Base-by-base conservation (phyloP, 2,329 filamentous ascomycete species). In the Gnomoniopsis smithogilvyi region DNA sequence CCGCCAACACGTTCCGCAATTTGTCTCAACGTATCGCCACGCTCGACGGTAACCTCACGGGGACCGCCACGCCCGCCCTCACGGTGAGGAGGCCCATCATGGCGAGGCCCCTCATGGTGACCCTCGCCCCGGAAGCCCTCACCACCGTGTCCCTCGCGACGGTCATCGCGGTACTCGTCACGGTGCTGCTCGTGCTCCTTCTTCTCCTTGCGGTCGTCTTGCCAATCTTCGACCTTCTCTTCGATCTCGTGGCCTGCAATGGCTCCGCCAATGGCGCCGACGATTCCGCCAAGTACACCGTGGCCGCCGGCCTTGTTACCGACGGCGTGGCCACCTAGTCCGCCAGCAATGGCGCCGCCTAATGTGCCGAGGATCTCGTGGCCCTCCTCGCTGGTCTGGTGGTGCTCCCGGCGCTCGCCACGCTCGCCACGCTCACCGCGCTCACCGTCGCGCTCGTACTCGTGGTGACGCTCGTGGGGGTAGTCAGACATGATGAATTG, bases 221-320 rank as follows among this genome's bases (percentile, higher is more conserved):
- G 73, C 72, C 72, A 74, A 62, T 77, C 74, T 3, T 66, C 66
- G 3, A 71, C 70, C 8, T 68, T 72, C 54, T 78, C 75, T 59
- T 78, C 70, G 14, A 75, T 56, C 63, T 78, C 76, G 65, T 75
- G 73, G 3, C 76, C 76, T 2, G 73, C 73, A 38, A 78, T 68
- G 12, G 75, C 76, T 14, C 76, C 76, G 4, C 68, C 74, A 7
- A 78, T 56, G 7, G 70, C 74, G 11, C 75, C 75, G n/a, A 78
- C 64, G 8, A 77, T 55, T 30, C 71, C 72, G 60, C 70, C 68
- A 3, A 69, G 64, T 64, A 73, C 73, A 65, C 66, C 69, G 53
- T 69, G 66, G 53, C 65, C 65, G 54, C 65, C 65, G 1, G 61
- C 56, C 54, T 69, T 69, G 56, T 70, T 70, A 22, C 75, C 74